Evolutionary conservation across 108 stramenopile species (phyloP).

Genomic region (Cyclotella choctawhatcheeana): DNA sequence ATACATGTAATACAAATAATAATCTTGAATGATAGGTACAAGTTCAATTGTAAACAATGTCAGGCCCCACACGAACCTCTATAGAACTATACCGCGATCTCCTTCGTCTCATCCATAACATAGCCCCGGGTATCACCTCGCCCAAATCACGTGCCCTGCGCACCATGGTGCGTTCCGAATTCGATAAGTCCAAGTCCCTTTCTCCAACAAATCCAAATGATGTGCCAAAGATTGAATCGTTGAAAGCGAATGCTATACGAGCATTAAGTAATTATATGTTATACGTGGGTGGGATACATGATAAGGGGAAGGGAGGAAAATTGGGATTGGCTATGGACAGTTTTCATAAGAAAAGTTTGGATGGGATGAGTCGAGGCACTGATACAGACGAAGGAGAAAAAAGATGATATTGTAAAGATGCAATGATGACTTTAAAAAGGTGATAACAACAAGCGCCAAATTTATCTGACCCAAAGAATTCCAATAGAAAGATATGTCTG

Average conservation of each 20-base stretch:
- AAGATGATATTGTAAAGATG: too few species aligned
- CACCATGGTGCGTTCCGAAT: slow-evolving; percentile 70
- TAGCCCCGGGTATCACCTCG: slow-evolving; percentile 76
- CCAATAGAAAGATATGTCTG: too few species aligned
- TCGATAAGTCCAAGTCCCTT: slow-evolving; percentile 54
- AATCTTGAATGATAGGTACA: too few species aligned
- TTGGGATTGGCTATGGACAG: slow-evolving; percentile 52
- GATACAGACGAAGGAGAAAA: too few species aligned
- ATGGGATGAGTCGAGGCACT: too few species aligned
- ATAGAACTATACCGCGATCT: slow-evolving; percentile 86
- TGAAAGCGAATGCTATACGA: slow-evolving; percentile 80
- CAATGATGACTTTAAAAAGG: too few species aligned
- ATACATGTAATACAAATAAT: too few species aligned
- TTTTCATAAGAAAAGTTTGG: slow-evolving; percentile 48
- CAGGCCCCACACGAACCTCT: slow-evolving; percentile 39
- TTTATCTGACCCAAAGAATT: too few species aligned
- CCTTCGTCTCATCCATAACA: slow-evolving; percentile 73
- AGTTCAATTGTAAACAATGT: too few species aligned
- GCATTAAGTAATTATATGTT: slow-evolving; percentile 89
- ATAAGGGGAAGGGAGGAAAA: slow-evolving; percentile 55
- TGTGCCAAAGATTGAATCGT: slow-evolving; percentile 57
- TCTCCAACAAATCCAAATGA: slow-evolving; percentile 38
- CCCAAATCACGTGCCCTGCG: slow-evolving; percentile 79
- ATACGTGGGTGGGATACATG: slow-evolving; percentile 76
- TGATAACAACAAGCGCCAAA: too few species aligned